Conservation (phyloP, 192 early-diverging fungal genomes). For the Coemansia sp. region DNA sequence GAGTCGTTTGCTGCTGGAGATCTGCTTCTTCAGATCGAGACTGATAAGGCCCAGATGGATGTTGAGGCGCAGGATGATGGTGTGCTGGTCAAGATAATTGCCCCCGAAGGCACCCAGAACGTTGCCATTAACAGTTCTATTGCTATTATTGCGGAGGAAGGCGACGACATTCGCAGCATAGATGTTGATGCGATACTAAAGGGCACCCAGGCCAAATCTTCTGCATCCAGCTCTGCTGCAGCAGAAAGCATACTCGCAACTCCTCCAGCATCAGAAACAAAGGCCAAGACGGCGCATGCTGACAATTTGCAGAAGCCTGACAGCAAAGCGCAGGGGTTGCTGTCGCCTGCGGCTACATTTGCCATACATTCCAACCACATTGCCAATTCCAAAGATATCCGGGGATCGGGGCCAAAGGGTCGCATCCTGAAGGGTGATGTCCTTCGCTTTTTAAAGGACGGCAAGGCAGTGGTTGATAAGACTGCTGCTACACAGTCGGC, state of each 20-base stretch:
- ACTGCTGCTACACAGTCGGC: neutral
- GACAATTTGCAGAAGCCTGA: constrained; percentile 17
- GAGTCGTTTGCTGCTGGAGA: constrained; percentile 88
- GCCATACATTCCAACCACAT: constrained; percentile 52
- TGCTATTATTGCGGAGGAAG: constrained; percentile 84
- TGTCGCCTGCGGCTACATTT: constrained; percentile 49
- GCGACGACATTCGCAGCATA: constrained; percentile 79
- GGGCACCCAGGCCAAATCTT: neutral
- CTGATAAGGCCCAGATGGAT: constrained; percentile 99
- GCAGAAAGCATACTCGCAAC: constrained; percentile 1
- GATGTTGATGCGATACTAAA: constrained; percentile 58
- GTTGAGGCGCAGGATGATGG: constrained; percentile 99
- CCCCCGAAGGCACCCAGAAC: constrained; percentile 62
- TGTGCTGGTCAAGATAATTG: constrained; percentile 89
- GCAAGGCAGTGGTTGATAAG: constrained; percentile 55
- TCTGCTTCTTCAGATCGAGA: constrained; percentile 92
- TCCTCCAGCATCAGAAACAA: constrained; percentile 13
- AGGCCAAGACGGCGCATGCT: constrained; percentile 23
- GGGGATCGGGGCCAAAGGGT: constrained; percentile 65
- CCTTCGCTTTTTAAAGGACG: constrained; percentile 56
- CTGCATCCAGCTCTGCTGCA: neutral
- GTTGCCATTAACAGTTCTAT: constrained; percentile 75
- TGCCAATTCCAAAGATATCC: constrained; percentile 43
- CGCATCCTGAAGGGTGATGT: constrained; percentile 77
- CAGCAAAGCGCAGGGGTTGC: constrained; percentile 18